Evolutionary conservation across 23 red algal genomes (phyloP).

Genomic region (Pyropia haitanensis): DNA sequence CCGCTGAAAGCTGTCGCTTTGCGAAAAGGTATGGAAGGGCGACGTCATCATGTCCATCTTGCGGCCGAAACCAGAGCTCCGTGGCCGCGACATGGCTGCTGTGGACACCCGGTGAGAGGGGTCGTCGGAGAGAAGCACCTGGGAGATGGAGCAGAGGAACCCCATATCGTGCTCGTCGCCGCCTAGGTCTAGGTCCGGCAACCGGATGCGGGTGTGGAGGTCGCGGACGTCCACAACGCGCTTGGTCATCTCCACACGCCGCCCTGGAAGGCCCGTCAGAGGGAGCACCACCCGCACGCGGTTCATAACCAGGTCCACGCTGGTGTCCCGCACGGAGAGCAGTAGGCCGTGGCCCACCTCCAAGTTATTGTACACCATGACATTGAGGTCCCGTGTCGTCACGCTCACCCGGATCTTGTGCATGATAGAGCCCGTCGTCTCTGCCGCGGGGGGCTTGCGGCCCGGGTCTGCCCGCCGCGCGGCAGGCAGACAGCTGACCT

Average conservation of each 20-base stretch:
- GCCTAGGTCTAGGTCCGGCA: conserved; percentile 58
- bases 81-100: not conserved
- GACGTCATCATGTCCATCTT: conserved; percentile 34
- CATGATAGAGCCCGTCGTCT: conserved; percentile 33
- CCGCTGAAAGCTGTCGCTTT: conserved; percentile 37
- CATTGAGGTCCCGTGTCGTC: conserved; percentile 34
- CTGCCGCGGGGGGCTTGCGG: conserved; percentile 15
- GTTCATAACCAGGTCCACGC: not conserved
- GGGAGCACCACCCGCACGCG: not conserved
- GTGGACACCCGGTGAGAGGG: not conserved
- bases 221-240: conserved; percentile 31
- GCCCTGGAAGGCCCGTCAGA: not conserved
- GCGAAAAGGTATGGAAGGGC: conserved; percentile 68
- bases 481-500: conserved; percentile 25
- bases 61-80: conserved; percentile 51
- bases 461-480: conserved; percentile 5
- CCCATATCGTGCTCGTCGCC: conserved; percentile 36
- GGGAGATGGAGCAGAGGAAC: conserved; percentile 28
- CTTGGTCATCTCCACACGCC: conserved; percentile 15
- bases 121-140: conserved; percentile 42
- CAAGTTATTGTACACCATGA: conserved; percentile 75
- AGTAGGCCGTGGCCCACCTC: conserved; percentile 57
- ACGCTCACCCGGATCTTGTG: conserved; percentile 26
- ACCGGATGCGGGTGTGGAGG: conserved; percentile 49
- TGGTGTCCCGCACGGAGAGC: conserved; percentile 16